Evolutionary conservation across 441 rosid genomes (phyloP), one percentile per base, ranked within the genome.

Genomic region (Manihot esculenta): DNA sequence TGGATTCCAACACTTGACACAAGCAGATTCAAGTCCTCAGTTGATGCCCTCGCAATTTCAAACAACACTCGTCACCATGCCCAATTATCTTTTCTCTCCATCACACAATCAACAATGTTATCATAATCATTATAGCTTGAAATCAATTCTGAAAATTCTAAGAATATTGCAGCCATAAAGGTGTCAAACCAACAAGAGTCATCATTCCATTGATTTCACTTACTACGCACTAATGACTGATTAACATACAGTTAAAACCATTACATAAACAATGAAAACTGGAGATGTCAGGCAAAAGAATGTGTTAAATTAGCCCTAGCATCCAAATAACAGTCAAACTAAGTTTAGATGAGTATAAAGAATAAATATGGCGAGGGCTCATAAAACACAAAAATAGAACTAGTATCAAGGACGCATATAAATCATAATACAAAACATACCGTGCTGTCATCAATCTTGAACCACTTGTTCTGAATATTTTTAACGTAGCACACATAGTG

Each of bases 401-500:
- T 13, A 42, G 35, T 18, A 58, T 15, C 67, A 26, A 26, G 24
- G 27, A 74, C 44, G 56, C 23, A 60, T 44, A 65, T 57, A 24
- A 26, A 38, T 58, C 59, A 62, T 14, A 62, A 70, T 35, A 71
- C 63, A 77, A 62, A 69, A 72, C 87, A 55, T 88, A 95, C 99
- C 78, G 49, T 76, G 82, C 85, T 89, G 76, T 95, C 99, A 78
- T 95, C 98, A 76, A 94, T 84, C 87, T 87, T 88, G 89, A 84
- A 95, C 99, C 97, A 95, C 82, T 85, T 93, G 83, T 93, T 91
- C 74, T 83, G 93, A 58, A 77, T 72, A 75, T 85, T 88, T 81
- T 84, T 91, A 1, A 93, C 84, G 59, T 95, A 95, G 87, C 96
- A 90, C 26, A 93, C 88, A 73, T 93, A 93, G 73, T 95, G 99